Percentiles rank a stretch among this genome's conserved stretches.
Evolutionary conservation across 2,329 filamentous ascomycete species (phyloP).

Genomic region (Zymoseptoria tritici): DNA sequence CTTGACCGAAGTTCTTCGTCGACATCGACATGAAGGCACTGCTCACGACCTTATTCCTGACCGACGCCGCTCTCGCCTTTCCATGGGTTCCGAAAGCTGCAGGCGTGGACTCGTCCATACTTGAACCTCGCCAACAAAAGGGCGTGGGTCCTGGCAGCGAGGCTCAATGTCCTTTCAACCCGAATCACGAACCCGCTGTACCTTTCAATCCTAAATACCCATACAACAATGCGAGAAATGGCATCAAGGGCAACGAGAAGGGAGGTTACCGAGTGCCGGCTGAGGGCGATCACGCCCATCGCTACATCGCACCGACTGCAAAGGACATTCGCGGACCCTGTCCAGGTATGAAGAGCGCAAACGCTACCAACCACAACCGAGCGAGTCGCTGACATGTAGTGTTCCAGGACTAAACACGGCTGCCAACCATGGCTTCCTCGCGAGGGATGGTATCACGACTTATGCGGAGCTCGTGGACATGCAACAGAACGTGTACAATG

Average conservation of each 20-base stretch:
- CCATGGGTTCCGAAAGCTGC: slow-evolving; percentile 33
- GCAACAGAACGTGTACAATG: slow-evolving; percentile 41
- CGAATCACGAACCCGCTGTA: slow-evolving; percentile 32
- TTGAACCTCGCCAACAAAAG: slow-evolving; percentile 28
- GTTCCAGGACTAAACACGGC: slow-evolving; percentile 31
- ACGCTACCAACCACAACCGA: no score
- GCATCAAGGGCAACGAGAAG: slow-evolving; percentile 33
- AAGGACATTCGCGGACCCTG: slow-evolving; percentile 36
- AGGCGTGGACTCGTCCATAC: slow-evolving; percentile 31
- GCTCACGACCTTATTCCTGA: slow-evolving; percentile 19
- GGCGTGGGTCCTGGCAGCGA: slow-evolving; percentile 23
- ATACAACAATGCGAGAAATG: slow-evolving; percentile 39
- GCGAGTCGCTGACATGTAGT: no score
- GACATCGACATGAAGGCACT: slow-evolving; percentile 21
- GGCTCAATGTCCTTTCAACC: slow-evolving; percentile 33
- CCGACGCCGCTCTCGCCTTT: slow-evolving; percentile 29
- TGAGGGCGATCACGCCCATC: slow-evolving; percentile 34
- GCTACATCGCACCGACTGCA: slow-evolving; percentile 30
- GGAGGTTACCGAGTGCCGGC: slow-evolving; percentile 42
- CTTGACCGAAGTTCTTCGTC: no score
- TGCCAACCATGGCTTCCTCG: slow-evolving; percentile 39
- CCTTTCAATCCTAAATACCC: slow-evolving; percentile 32
- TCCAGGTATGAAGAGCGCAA: slow-evolving; percentile 3
- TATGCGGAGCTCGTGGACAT: slow-evolving; percentile 37
- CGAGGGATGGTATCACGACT: slow-evolving; percentile 37